These are phyloP conservation scores for Vachellia collinsii DNA, from an alignment of 306 rosid genomes.

Conservation along the genomic window DNA sequence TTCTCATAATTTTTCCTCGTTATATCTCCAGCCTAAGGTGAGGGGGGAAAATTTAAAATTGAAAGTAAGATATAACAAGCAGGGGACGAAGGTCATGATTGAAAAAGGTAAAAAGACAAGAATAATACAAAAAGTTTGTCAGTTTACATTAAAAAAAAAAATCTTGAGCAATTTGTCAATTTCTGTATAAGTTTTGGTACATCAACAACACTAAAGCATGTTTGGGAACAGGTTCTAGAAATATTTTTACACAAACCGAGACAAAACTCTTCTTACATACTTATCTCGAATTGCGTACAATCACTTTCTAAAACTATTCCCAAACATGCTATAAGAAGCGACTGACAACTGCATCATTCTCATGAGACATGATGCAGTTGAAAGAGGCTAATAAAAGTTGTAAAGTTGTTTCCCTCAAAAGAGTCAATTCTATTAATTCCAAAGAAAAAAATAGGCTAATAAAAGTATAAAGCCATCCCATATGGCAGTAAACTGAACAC, in stretches of 20 bases:
- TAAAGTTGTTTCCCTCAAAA: too few relatives aligned
- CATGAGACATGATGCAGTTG: neutral
- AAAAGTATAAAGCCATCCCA: neutral
- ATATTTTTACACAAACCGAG: too few relatives aligned
- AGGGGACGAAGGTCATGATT: constrained; percentile 7
- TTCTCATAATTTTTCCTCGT: constrained; percentile 77
- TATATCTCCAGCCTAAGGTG: constrained; percentile 77
- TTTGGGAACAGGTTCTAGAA: too few relatives aligned
- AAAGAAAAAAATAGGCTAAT: too few relatives aligned
- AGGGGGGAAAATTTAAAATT: constrained; percentile 18
- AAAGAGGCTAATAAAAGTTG: neutral
- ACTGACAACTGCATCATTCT: neutral
- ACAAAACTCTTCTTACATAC: too few relatives aligned
- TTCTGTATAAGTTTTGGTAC: neutral
- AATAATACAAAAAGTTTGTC: neutral
- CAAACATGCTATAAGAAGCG: too few relatives aligned
- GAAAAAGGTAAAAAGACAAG: neutral
- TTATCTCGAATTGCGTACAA: too few relatives aligned
- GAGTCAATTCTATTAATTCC: too few relatives aligned
- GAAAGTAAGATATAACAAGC: constrained; percentile 27
- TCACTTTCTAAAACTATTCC: too few relatives aligned
- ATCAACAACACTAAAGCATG: neutral
- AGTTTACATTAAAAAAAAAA: neutral
- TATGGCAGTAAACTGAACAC: neutral
- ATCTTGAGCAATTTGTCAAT: neutral